These are phyloP conservation scores for Solanum chiquidenum DNA, from an alignment of 257 asterid species.

Conservation along the genomic window DNA sequence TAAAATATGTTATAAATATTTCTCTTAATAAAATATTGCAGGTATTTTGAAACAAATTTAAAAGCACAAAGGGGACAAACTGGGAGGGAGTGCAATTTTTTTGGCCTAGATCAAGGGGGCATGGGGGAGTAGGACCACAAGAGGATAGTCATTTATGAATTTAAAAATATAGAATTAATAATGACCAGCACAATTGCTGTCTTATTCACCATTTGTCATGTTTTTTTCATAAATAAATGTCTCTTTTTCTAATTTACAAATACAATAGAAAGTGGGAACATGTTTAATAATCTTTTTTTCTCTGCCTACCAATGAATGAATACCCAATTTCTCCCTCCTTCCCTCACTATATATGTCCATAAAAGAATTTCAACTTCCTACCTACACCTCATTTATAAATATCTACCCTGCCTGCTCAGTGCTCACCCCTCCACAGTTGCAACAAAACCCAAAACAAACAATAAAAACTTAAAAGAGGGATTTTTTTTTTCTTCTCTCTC, in stretches of 20 bases:
- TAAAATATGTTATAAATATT: too few relatives aligned
- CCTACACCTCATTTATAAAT: conserved; percentile 15
- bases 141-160: neutral
- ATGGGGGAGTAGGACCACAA: neutral
- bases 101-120: neutral
- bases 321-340: conserved; percentile 2
- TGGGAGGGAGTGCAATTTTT: neutral
- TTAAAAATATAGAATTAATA: neutral
- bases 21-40: neutral
- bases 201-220: neutral
- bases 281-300: neutral
- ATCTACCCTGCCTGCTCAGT: conserved; percentile 24
- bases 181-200: neutral
- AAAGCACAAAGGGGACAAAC: neutral
- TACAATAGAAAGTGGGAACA: neutral
- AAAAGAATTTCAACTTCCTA: conserved; percentile 36
- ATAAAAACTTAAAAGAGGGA: neutral
- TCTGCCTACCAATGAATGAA: conserved; percentile 28
- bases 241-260: neutral
- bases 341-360: conserved; percentile 25
- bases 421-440: neutral
- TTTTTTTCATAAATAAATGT: neutral
- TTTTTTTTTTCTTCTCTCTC: neutral
- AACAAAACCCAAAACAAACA: neutral
- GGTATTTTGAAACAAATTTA: neutral